A percentile compares a stretch with the other conserved stretches of the same genome.
phyloP scores from a whole-genome alignment of 148 eudicot species.

The Amaranthus cruentus region DNA sequence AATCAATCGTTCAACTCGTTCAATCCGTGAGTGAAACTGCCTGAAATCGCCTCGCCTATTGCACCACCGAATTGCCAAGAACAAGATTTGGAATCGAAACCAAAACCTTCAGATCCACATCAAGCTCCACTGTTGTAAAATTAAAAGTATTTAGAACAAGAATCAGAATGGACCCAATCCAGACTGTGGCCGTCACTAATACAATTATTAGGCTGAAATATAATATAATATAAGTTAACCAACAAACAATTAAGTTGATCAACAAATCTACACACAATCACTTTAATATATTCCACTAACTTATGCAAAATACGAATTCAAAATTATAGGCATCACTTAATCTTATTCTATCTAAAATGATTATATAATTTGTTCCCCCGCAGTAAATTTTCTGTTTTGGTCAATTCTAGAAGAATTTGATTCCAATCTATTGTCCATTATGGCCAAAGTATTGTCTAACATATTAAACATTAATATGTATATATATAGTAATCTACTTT shows the following conservation, averaged over 20 bases:
- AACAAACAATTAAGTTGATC: not conserved
- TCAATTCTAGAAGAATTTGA: constrained; percentile 6
- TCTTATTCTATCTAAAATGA: not conserved
- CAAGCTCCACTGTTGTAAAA: too few species aligned
- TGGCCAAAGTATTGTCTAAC: not conserved
- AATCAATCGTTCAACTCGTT: too few species aligned
- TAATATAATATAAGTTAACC: not conserved
- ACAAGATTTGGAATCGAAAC: too few species aligned
- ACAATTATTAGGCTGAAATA: not conserved
- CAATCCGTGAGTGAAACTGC: too few species aligned
- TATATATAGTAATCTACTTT: not conserved
- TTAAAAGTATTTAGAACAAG: too few species aligned
- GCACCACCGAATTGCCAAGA: too few species aligned
- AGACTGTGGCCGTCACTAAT: too few species aligned
- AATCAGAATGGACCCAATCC: too few species aligned
- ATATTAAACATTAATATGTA: not conserved
- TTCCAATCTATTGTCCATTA: not conserved
- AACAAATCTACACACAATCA: not conserved
- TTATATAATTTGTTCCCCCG: not conserved
- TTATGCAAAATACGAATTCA: too few species aligned
- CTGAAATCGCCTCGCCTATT: too few species aligned
- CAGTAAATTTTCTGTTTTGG: not conserved
- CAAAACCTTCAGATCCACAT: too few species aligned
- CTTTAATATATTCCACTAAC: not conserved
- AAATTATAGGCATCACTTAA: not conserved